phyloP scores from a whole-genome alignment of 2,329 filamentous ascomycete genomes.

The Aureobasidium sp. region DNA sequence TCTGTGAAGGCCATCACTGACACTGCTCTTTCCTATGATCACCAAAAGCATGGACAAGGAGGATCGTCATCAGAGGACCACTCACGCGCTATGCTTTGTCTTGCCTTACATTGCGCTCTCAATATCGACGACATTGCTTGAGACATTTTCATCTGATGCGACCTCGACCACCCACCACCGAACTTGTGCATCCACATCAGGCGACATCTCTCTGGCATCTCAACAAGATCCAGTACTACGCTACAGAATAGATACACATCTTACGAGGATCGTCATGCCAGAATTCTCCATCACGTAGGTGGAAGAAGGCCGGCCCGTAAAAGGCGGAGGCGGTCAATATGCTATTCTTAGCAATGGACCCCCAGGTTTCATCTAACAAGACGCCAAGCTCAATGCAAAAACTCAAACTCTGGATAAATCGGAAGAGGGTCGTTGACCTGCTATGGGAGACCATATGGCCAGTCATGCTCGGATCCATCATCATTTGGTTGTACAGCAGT shows the following conservation, averaged over 20 bases:
- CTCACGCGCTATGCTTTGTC: background rate
- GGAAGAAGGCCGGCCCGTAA: background rate
- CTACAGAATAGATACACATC: background rate
- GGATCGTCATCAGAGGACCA: constrained; percentile 1
- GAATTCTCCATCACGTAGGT: background rate
- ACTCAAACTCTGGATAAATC: background rate
- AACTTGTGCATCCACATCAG: background rate
- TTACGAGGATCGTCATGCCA: background rate
- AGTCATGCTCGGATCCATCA: background rate
- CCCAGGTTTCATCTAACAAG: background rate
- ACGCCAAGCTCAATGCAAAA: background rate
- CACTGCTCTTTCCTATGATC: background rate
- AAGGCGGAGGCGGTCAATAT: background rate
- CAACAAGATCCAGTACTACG: background rate
- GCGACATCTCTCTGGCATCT: background rate
- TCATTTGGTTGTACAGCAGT: background rate
- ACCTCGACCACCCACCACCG: background rate
- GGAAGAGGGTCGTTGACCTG: background rate
- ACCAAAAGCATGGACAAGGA: background rate
- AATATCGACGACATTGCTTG: background rate
- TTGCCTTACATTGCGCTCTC: background rate
- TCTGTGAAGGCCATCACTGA: background rate
- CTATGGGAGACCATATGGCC: background rate
- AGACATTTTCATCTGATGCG: background rate
- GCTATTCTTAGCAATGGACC: constrained; percentile 3